A percentile compares a stretch with the other conserved stretches of the same genome.
These are phyloP conservation scores for Epicoccum nigrum DNA, from an alignment of 2,329 filamentous ascomycete species.

Conservation along the genomic window DNA sequence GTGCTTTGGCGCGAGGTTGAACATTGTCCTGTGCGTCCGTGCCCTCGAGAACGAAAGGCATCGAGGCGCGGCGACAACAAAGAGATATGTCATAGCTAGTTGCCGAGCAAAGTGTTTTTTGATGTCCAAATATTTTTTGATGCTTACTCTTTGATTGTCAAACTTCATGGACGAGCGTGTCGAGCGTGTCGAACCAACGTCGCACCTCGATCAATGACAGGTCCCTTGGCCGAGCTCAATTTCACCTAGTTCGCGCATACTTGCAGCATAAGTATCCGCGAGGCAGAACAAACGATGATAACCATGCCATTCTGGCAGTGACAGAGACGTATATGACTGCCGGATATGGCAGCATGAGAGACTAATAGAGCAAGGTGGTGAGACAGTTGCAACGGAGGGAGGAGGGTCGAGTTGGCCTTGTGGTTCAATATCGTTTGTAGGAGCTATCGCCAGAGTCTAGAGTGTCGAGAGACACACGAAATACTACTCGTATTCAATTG, in stretches of 20 bases:
- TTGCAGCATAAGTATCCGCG: conserved; percentile 13
- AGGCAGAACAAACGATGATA: background rate
- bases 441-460: background rate
- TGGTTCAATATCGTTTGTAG: background rate
- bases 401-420: background rate
- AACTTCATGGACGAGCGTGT: too few relatives aligned
- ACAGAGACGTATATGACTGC: conserved; percentile 1
- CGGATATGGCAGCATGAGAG: background rate
- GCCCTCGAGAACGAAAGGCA: conserved; percentile 6
- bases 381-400: conserved; percentile 8
- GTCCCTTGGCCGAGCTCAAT: too few relatives aligned
- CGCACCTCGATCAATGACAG: conserved; percentile 17
- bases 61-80: conserved; percentile 3
- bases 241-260: conserved; percentile 17
- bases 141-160: too few relatives aligned
- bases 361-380: conserved; percentile 2
- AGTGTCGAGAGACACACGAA: background rate
- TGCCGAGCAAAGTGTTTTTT: too few relatives aligned
- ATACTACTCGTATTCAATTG: background rate
- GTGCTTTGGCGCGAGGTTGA: conserved; percentile 15
- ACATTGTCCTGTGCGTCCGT: conserved; percentile 14
- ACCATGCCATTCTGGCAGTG: background rate
- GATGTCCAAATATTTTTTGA: too few relatives aligned
- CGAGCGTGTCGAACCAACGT: conserved; percentile 18
- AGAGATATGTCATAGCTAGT: background rate